Evolutionary conservation across 2,329 filamentous ascomycete species (phyloP).

Genomic region (Talaromyces albobiverticillius): DNA sequence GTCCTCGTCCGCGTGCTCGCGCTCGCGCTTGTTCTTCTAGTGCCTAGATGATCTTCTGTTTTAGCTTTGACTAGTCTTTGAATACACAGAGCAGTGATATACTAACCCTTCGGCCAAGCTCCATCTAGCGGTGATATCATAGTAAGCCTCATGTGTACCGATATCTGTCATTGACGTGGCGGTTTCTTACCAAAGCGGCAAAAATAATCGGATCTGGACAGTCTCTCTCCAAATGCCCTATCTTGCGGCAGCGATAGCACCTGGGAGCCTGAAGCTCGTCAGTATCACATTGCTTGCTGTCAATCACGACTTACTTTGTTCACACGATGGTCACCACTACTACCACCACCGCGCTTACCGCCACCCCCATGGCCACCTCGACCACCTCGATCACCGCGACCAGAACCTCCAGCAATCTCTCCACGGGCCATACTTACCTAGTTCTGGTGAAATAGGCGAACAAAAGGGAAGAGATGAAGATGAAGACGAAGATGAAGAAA

Average conservation of each 20-base stretch:
- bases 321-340: neutral
- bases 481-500: too few relatives aligned
- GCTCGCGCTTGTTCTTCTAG: neutral
- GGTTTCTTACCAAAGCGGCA: neutral
- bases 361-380: too few relatives aligned
- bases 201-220: neutral
- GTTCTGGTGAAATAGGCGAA: neutral
- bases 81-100: neutral
- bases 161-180: neutral
- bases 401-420: neutral
- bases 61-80: neutral
- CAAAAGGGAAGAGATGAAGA: too few relatives aligned
- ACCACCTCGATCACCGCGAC: neutral
- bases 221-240: neutral
- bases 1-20: too few relatives aligned
- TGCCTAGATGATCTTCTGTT: neutral
- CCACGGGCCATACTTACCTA: neutral
- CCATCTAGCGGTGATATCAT: neutral
- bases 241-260: neutral
- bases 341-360: too few relatives aligned
- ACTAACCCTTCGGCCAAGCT: neutral
- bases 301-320: neutral
- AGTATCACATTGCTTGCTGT: neutral
- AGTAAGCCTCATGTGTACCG: neutral
- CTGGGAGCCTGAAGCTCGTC: neutral